Conservation (phyloP, 1,139 yeast species). For the Lodderomyces orthopsilosis region DNA sequence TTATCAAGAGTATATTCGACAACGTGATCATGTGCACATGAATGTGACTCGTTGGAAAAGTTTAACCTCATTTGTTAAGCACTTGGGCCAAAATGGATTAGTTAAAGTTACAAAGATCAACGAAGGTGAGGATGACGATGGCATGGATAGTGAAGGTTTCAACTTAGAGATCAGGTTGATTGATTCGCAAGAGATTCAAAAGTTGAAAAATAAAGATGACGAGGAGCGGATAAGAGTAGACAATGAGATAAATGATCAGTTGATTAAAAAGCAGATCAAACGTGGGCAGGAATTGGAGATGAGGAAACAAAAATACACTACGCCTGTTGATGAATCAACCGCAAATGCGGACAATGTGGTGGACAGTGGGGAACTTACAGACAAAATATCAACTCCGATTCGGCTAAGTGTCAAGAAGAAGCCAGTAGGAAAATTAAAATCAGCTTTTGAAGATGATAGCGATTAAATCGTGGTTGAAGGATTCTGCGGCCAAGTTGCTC, state of each 20-base stretch:
- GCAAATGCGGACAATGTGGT: not conserved
- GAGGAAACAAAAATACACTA: slow-evolving; percentile 2
- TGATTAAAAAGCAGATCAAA: slow-evolving; percentile 9
- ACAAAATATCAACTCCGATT: not conserved
- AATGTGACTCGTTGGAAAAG: slow-evolving; percentile 82
- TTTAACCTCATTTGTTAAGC: slow-evolving; percentile 66
- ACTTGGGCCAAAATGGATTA: slow-evolving; percentile 59
- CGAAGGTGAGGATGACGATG: slow-evolving; percentile 25
- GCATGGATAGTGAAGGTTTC: slow-evolving; percentile 42
- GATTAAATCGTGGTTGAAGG: not conserved
- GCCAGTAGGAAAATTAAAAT: not conserved
- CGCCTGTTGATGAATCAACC: not conserved
- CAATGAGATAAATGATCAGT: slow-evolving; percentile 6
- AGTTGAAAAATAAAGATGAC: slow-evolving; percentile 1
- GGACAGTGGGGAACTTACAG: not conserved
- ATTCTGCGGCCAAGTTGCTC: too few relatives aligned
- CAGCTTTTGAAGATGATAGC: not conserved
- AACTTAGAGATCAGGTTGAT: slow-evolving; percentile 33
- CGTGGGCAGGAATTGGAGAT: slow-evolving; percentile 8
- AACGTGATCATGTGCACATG: slow-evolving; percentile 81
- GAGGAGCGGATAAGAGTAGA: not conserved
- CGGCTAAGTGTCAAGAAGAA: slow-evolving; percentile 1
- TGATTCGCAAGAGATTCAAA: slow-evolving; percentile 19
- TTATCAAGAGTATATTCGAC: slow-evolving; percentile 80
- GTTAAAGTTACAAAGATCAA: slow-evolving; percentile 38